Conservation (phyloP, 2,329 filamentous ascomycete species). For the Paracoccidioides lutzii region DNA sequence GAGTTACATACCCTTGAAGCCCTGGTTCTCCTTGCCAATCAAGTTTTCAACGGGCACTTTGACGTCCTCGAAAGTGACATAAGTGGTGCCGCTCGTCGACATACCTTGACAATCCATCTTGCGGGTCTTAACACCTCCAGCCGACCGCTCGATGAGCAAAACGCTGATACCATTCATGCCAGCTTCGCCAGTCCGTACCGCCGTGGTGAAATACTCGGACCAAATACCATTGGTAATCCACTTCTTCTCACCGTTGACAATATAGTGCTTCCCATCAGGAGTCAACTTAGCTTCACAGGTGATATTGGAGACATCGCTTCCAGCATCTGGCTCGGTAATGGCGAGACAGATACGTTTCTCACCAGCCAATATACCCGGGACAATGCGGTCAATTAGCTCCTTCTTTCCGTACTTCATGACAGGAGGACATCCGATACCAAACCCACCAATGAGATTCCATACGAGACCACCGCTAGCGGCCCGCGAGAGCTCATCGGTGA, state of each 20-base stretch:
- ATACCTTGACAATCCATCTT: slow-evolving; percentile 99
- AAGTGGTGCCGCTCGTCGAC: slow-evolving; percentile 88
- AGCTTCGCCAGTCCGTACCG: slow-evolving; percentile 72
- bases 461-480: slow-evolving; percentile 83
- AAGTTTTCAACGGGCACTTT: slow-evolving; percentile 99
- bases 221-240: slow-evolving; percentile 99
- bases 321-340: slow-evolving; percentile 93
- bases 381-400: slow-evolving; percentile 68
- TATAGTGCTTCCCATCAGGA: slow-evolving; percentile 96
- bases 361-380: slow-evolving; percentile 75
- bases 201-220: slow-evolving; percentile 95
- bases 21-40: slow-evolving; percentile 94
- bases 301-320: slow-evolving; percentile 87
- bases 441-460: slow-evolving; percentile 95
- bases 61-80: slow-evolving; percentile 96
- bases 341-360: slow-evolving; percentile 97
- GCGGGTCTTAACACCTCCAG: slow-evolving; percentile 77
- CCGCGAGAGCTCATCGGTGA: slow-evolving; percentile 90
- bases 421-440: slow-evolving; percentile 85
- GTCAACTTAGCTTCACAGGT: slow-evolving; percentile 90
- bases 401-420: slow-evolving; percentile 85
- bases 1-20: slow-evolving; percentile 58
- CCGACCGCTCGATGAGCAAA: slow-evolving; percentile 76
- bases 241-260: slow-evolving; percentile 99
- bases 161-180: slow-evolving; percentile 91